Percentiles rank a stretch among this genome's conserved stretches.
phyloP scores from a whole-genome alignment of 129 eudicot species.

The Centella asiatica region DNA sequence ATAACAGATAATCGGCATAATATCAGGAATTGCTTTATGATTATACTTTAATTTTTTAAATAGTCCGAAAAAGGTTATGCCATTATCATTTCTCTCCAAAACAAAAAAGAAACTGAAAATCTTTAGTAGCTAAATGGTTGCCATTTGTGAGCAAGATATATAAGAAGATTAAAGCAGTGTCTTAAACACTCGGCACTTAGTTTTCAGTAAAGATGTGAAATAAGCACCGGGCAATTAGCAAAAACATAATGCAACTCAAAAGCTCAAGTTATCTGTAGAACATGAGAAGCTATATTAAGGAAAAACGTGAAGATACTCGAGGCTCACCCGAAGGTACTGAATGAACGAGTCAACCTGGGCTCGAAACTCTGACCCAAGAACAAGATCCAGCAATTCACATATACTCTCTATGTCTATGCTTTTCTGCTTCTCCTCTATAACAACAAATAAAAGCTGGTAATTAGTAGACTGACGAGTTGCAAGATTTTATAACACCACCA shows the following conservation, averaged over 20 bases:
- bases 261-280: not conserved
- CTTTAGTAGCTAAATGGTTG: too few species aligned
- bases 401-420: conserved; percentile 94
- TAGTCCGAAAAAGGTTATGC: too few species aligned
- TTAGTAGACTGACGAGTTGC: not conserved
- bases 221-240: not conserved
- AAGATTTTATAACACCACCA: not conserved
- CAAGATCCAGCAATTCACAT: conserved; percentile 83
- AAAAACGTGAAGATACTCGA: not conserved
- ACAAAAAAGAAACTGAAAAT: too few species aligned
- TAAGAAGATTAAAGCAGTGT: too few species aligned
- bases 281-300: not conserved
- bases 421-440: conserved; percentile 87
- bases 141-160: too few species aligned
- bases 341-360: conserved; percentile 66
- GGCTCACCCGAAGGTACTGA: conserved; percentile 68
- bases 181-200: not conserved
- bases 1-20: too few species aligned
- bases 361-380: conserved; percentile 64
- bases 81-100: too few species aligned
- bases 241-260: too few species aligned
- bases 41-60: too few species aligned
- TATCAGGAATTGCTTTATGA: too few species aligned
- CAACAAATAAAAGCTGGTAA: conserved; percentile 6
- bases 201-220: not conserved